Evolutionary conservation across 2,329 filamentous ascomycete species (phyloP).

Genomic region (Epichloe gansuensis): DNA sequence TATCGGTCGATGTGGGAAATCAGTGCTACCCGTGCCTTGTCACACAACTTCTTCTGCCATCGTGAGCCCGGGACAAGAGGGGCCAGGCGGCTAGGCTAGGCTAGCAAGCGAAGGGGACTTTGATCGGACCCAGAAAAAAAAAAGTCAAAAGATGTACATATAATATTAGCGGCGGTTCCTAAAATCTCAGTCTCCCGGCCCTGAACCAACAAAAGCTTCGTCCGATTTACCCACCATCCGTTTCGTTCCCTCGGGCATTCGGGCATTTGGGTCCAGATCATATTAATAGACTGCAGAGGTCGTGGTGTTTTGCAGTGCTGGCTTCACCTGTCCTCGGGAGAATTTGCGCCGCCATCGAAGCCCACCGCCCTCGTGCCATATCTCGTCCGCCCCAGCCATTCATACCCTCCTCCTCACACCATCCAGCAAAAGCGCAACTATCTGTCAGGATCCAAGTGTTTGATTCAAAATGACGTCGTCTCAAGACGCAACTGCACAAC

Average conservation of each 20-base stretch:
- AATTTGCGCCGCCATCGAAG: not conserved
- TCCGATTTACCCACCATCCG: not conserved
- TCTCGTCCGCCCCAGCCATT: not conserved
- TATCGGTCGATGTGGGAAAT: not conserved
- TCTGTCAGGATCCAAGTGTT: not conserved
- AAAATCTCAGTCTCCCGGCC: not conserved
- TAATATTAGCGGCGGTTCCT: not conserved
- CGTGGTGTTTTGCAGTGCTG: not conserved
- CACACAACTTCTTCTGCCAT: not conserved
- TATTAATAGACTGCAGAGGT: too few relatives aligned
- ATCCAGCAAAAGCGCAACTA: conserved; percentile 5
- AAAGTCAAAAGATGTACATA: conserved; percentile 11
- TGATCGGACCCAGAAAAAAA: conserved; percentile 17
- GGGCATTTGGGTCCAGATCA: too few relatives aligned
- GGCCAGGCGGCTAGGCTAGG: conserved; percentile 6
- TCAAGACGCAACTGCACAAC: conserved; percentile 30
- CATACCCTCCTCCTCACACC: not conserved
- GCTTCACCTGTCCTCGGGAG: not conserved
- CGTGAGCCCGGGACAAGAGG: not conserved
- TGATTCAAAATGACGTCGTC: conserved; percentile 28
- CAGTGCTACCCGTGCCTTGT: not conserved
- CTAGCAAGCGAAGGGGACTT: not conserved
- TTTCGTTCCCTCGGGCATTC: too few relatives aligned
- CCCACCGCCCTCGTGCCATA: not conserved
- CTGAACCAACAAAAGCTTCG: not conserved